Conservation (phyloP, 495 filamentous ascomycete species). For the Xylaria curta region DNA sequence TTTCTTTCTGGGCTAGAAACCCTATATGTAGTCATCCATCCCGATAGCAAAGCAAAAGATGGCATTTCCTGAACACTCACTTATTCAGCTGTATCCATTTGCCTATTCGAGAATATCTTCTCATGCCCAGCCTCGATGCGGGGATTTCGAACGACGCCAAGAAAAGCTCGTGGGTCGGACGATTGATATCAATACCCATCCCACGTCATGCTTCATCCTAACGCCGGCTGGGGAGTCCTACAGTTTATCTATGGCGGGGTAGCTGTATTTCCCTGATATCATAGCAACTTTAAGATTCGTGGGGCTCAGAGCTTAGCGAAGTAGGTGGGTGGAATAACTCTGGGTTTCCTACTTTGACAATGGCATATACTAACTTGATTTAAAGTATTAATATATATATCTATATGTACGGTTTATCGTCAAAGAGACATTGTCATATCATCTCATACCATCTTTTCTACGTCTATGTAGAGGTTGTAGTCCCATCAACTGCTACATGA, state of each 20-base stretch:
- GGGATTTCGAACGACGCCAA: slow-evolving; percentile 11
- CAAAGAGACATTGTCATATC: neutral
- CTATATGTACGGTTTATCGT: neutral
- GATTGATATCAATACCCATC: neutral
- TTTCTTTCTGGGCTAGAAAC: neutral
- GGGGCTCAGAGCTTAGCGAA: slow-evolving; percentile 4
- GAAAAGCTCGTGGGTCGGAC: neutral
- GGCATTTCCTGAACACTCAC: neutral
- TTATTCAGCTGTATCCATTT: neutral
- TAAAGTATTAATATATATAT: neutral
- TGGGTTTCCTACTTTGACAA: neutral
- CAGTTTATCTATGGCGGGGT: slow-evolving; percentile 5
- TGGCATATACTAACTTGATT: neutral
- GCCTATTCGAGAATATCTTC: neutral
- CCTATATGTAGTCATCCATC: neutral
- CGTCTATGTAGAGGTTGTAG: neutral
- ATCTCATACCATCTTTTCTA: neutral
- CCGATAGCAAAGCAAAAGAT: neutral
- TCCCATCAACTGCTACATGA: neutral
- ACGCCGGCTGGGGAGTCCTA: neutral
- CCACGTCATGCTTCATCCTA: slow-evolving; percentile 17
- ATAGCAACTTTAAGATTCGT: neutral
- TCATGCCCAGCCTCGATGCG: neutral
- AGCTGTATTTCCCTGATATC: slow-evolving; percentile 4
- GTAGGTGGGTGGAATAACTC: neutral